These are phyloP conservation scores for Coemansia sp. DNA, from an alignment of 192 early-diverging fungal genomes.

Conservation along the genomic window DNA sequence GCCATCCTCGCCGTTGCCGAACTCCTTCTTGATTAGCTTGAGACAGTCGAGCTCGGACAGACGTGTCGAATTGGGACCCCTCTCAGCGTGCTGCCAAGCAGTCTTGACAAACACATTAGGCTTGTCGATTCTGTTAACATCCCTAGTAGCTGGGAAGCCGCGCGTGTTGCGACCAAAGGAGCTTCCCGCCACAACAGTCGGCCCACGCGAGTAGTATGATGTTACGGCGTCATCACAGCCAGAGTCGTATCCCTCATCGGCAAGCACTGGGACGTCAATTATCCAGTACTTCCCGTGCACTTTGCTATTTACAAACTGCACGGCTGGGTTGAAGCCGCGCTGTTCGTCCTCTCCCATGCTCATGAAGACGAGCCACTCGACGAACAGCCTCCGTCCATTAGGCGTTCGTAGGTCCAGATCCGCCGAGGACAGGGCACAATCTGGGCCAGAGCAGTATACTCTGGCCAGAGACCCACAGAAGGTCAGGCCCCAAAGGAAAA, in stretches of 20 bases:
- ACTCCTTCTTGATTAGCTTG: neutral
- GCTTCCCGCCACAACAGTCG: neutral
- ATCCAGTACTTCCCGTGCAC: neutral
- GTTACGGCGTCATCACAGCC: too few species aligned
- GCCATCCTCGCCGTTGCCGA: neutral
- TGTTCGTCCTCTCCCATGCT: constrained; percentile 10
- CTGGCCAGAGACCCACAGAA: constrained; percentile 10
- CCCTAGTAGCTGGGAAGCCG: constrained; percentile 10
- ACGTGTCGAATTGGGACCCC: neutral
- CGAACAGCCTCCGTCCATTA: neutral
- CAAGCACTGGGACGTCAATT: neutral
- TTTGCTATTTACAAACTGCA: neutral
- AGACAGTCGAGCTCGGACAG: neutral
- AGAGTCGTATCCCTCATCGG: neutral
- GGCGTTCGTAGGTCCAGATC: constrained; percentile 12
- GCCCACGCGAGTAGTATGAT: constrained; percentile 2
- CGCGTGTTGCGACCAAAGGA: constrained; percentile 20
- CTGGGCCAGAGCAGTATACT: constrained; percentile 1
- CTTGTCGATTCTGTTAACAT: neutral
- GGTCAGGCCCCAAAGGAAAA: constrained; percentile 35
- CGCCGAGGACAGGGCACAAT: constrained; percentile 1
- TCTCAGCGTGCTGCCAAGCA: constrained; percentile 8
- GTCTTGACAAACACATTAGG: constrained; percentile 21
- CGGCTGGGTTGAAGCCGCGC: constrained; percentile 18
- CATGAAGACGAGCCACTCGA: constrained; percentile 18